Evolutionary conservation across 2,329 filamentous ascomycete genomes (phyloP).

Genomic region (Tolypocladium paradoxum): DNA sequence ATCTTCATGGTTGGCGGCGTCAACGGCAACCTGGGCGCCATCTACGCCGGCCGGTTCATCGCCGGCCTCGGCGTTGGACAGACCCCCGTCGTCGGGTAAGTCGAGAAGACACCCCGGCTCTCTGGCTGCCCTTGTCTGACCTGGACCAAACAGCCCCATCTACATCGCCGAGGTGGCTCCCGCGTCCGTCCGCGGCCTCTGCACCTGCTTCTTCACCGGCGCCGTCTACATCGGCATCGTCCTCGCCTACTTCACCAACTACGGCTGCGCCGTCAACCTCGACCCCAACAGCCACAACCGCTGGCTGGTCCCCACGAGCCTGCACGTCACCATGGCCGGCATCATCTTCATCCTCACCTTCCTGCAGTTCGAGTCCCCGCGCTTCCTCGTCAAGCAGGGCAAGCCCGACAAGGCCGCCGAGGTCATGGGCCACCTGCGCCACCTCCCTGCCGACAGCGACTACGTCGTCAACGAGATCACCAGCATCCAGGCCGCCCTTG

Average conservation of each 20-base stretch:
- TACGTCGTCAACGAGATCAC: slow-evolving; percentile 52
- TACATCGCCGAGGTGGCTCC: slow-evolving; percentile 67
- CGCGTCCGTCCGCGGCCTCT: slow-evolving; percentile 58
- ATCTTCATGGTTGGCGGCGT: slow-evolving; percentile 44
- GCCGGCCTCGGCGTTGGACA: slow-evolving; percentile 56
- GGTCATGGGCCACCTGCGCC: slow-evolving; percentile 46
- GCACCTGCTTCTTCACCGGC: slow-evolving; percentile 46
- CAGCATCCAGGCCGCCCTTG: slow-evolving; percentile 53
- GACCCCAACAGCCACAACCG: slow-evolving; percentile 32
- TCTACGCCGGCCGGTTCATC: slow-evolving; percentile 58
- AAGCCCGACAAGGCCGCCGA: slow-evolving; percentile 46
- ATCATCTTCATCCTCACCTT: slow-evolving; percentile 62
- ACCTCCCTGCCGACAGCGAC: slow-evolving; percentile 46
- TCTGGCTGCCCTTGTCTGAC: neutral
- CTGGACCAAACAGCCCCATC: slow-evolving; percentile 34
- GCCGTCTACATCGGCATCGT: slow-evolving; percentile 68
- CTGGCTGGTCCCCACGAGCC: slow-evolving; percentile 59
- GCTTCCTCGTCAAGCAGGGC: slow-evolving; percentile 57
- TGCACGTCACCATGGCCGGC: slow-evolving; percentile 68
- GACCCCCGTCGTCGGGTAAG: slow-evolving; percentile 50
- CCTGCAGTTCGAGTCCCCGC: slow-evolving; percentile 58
- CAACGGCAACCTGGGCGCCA: slow-evolving; percentile 40
- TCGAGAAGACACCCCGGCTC: no score
- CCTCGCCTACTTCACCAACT: slow-evolving; percentile 67
- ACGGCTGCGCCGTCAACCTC: slow-evolving; percentile 43